Evolutionary conservation across 1,284 basidiomycete genomes (phyloP).

Genomic region (Ceratobasidium sp.): DNA sequence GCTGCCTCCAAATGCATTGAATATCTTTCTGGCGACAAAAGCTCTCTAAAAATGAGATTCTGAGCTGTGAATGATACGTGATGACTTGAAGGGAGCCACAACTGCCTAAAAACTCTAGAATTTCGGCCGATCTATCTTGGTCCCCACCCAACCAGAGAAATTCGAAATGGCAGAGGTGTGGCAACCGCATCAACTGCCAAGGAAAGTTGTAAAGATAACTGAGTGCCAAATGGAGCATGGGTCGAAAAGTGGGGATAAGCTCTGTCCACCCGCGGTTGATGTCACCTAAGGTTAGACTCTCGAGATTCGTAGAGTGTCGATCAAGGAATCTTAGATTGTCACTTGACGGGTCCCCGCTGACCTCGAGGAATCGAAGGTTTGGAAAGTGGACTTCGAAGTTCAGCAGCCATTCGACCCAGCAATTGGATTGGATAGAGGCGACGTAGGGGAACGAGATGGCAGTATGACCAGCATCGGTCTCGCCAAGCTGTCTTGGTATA

Average conservation of each 20-base stretch:
- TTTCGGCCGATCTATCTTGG: not conserved
- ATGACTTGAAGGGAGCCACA: not conserved
- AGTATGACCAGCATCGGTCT: not conserved
- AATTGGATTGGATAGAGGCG: constrained; percentile 12
- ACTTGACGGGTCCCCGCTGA: constrained; percentile 18
- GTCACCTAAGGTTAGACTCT: not conserved
- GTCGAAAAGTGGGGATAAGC: constrained; percentile 10
- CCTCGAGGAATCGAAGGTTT: constrained; percentile 9
- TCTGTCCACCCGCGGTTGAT: constrained; percentile 11
- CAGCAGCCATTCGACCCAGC: constrained; percentile 14
- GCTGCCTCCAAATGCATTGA: not conserved
- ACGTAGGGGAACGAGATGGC: not conserved
- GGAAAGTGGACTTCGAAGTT: not conserved
- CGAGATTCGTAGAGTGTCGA: not conserved
- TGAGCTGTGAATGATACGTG: constrained; percentile 4
- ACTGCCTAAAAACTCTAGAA: not conserved
- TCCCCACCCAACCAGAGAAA: constrained; percentile 11
- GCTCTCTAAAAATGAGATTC: not conserved
- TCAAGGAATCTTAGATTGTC: constrained; percentile 1
- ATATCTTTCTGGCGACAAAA: not conserved
- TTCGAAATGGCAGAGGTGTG: constrained; percentile 8
- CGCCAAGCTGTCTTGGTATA: constrained; percentile 1
- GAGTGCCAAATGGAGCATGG: not conserved
- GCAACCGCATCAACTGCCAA: constrained; percentile 9
- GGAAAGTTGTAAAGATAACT: constrained; percentile 21